Base-by-base conservation (phyloP, 2,329 filamentous ascomycete species). In the Aureobasidium vineae region DNA sequence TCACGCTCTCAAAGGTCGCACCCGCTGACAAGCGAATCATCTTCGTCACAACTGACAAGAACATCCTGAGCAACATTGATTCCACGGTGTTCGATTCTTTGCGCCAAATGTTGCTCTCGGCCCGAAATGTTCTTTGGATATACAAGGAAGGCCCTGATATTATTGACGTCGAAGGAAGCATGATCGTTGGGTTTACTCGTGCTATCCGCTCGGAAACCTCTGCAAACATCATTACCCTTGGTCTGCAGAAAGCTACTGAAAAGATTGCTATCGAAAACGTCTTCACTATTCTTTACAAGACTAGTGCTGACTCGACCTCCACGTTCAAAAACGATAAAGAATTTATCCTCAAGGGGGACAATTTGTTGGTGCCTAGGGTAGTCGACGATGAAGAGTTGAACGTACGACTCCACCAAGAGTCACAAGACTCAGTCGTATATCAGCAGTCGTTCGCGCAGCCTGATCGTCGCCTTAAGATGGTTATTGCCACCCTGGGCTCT, bases 401-500 rank as follows among this genome's bases (percentile, higher is more conserved):
- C 13, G 40, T 26, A 5, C 16, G 57, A 19, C 57, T 61, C 8
- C 57, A 47, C 10, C 43, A 61, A 5, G 57, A 61, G 21, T 61
- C 57, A 7, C 57, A 61, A 38, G 57, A 61, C 10, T 61, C 43
- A 8, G 57, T 41, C 16, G 43, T 61, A 15, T 61, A 43, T n/a
- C 41, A 61, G 43, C 57, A 61, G 15, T n/a, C 57, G 6, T 61
- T 61, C n/a, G 43, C 28, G 8, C 57, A 61, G 7, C 19, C 57
- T n/a, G 59, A 50, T 23, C 66, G 66, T 45, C 60, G 52, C 6
- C 40, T 67, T 3, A 64, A 45, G 38, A 53, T 63, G 38, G 50
- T 45, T 5, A 45, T 67, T 13, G 66, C 47, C 5, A 63, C 50
- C 2, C 66, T 63, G 4, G 63, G 66, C 11, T 50, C 38, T n/a